Evolutionary conservation across 768 basidiomycete genomes (phyloP).

Genomic region (Coprinopsis sp.): DNA sequence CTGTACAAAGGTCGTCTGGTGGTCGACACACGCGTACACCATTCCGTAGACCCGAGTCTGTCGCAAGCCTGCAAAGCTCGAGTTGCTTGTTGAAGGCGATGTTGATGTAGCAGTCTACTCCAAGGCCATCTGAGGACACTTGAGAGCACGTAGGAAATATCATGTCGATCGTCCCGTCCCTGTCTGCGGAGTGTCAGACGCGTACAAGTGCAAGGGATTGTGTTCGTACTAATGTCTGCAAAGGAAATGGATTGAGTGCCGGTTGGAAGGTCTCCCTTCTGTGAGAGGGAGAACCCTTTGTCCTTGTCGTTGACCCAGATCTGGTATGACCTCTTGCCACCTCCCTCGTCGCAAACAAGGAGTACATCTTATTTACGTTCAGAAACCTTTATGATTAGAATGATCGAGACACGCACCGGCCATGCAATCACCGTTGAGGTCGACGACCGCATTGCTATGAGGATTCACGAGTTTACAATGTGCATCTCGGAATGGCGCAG

Average conservation of each 20-base stretch:
- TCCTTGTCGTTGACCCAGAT: slow-evolving; percentile 90
- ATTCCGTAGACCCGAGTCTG: slow-evolving; percentile 44
- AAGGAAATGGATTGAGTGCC: slow-evolving; percentile 81
- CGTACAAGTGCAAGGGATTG: background rate
- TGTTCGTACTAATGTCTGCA: slow-evolving; percentile 75
- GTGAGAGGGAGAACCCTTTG: slow-evolving; percentile 66
- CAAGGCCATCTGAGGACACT: slow-evolving; percentile 69
- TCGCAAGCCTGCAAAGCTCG: slow-evolving; percentile 63
- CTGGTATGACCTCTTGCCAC: slow-evolving; percentile 65
- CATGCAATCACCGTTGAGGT: slow-evolving; percentile 93
- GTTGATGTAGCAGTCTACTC: slow-evolving; percentile 76
- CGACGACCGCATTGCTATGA: slow-evolving; percentile 92
- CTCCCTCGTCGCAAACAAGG: slow-evolving; percentile 72
- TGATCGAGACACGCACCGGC: slow-evolving; percentile 52
- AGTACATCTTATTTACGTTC: slow-evolving; percentile 64
- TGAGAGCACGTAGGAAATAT: slow-evolving; percentile 80
- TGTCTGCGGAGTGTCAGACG: slow-evolving; percentile 44
- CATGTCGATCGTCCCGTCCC: slow-evolving; percentile 96
- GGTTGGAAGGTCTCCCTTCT: slow-evolving; percentile 62
- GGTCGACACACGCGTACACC: slow-evolving; percentile 61
- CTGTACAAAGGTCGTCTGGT: slow-evolving; percentile 75
- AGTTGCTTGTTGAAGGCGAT: slow-evolving; percentile 93
- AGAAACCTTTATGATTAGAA: background rate
- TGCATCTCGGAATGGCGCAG: slow-evolving; percentile 55
- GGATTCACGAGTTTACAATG: slow-evolving; percentile 81